phyloP scores from a whole-genome alignment of 2,329 filamentous ascomycete species.

The Xylariaceae sp. region DNA sequence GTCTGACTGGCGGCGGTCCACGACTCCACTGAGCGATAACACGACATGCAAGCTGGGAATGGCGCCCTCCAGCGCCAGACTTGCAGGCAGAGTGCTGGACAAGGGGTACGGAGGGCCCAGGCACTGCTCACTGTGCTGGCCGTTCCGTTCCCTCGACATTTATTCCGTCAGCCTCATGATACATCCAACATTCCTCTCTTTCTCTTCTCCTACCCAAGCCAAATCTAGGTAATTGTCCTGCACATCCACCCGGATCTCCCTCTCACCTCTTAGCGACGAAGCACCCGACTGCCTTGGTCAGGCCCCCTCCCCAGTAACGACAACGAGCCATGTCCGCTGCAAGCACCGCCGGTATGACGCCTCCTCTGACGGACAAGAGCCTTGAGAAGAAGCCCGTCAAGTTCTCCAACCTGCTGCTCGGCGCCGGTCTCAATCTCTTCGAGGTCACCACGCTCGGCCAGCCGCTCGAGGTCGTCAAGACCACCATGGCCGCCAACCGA shows the following conservation, averaged over 20 bases:
- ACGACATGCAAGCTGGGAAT: too few relatives aligned
- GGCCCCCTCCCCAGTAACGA: conserved; percentile 61
- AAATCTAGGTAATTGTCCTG: background rate
- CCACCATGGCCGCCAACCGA: conserved; percentile 97
- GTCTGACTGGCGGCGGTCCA: too few relatives aligned
- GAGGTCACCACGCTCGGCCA: conserved; percentile 64
- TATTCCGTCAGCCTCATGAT: conserved; percentile 11
- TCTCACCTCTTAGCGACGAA: conserved; percentile 62
- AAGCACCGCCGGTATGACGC: conserved; percentile 48
- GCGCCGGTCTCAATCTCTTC: conserved; percentile 92
- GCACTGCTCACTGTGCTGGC: background rate
- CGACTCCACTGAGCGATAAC: too few relatives aligned
- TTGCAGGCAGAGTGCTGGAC: too few relatives aligned
- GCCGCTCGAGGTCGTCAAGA: conserved; percentile 98
- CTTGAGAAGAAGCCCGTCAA: conserved; percentile 99
- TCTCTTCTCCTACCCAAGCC: conserved; percentile 2
- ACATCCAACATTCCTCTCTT: background rate
- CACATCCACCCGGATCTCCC: conserved; percentile 1
- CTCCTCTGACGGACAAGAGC: conserved; percentile 42
- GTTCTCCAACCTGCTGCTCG: conserved; percentile 97
- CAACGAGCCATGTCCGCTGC: conserved; percentile 56
- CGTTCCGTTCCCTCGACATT: conserved; percentile 3
- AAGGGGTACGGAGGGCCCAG: too few relatives aligned
- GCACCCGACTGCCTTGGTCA: conserved; percentile 97
- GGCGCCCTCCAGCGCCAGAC: too few relatives aligned